Conservation (phyloP, 305 asterid genomes). For the Fraxinus albicans region DNA sequence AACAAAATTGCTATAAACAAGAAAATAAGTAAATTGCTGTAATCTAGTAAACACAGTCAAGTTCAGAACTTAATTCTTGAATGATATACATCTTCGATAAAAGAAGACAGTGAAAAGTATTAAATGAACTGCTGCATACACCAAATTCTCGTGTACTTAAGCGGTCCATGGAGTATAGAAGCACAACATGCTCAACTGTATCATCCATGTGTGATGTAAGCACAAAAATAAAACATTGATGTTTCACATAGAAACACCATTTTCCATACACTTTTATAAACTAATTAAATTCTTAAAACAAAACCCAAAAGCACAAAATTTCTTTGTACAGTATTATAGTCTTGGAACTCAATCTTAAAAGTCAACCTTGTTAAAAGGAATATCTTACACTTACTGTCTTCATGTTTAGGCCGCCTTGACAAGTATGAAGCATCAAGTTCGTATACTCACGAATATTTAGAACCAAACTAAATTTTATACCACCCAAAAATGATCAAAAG, state of each 20-base stretch:
- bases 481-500: constrained; percentile 10
- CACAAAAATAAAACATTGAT: neutral
- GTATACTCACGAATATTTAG: neutral
- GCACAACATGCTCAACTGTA: neutral
- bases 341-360: neutral
- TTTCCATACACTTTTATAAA: neutral
- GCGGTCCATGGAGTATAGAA: neutral
- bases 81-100: neutral
- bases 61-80: neutral
- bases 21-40: neutral
- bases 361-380: neutral
- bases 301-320: neutral
- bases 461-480: neutral
- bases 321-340: neutral
- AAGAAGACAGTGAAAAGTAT: neutral
- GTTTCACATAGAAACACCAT: neutral
- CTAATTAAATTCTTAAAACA: neutral
- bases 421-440: neutral
- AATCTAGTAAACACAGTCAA: neutral
- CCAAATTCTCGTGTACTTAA: neutral
- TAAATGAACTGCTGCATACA: neutral
- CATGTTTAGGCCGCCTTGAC: neutral
- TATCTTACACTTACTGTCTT: neutral
- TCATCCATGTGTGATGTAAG: neutral
- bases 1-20: neutral